Base-by-base conservation (phyloP, 345 rosid genomes). In the Linum trigynum region DNA sequence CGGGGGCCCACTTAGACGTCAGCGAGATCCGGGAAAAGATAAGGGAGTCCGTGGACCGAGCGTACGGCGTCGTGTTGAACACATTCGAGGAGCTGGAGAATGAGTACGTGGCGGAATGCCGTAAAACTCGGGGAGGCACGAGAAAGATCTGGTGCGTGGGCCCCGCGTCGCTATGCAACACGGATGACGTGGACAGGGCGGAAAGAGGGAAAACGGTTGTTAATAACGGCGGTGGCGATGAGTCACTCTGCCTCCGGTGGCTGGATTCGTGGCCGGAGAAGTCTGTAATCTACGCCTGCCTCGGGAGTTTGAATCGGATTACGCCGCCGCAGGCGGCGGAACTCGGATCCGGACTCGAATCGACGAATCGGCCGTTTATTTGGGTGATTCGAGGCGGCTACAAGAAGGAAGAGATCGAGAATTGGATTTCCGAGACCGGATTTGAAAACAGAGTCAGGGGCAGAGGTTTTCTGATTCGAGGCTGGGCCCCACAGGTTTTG, bases 61-160 rank as follows among this genome's bases (percentile, higher is more conserved):
- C 51, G 10, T 45, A 45, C 51, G 51, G 51, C 51, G 51, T 45
- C 69, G 78, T 77, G 12, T 68, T 59, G 12, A 59, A 59, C 38
- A 59, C 10, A 3, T 59, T 59, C 38, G 62, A 59, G 36, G 62
- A 59, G 39, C 38, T 59, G 62, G 62, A 59, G 62, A 5, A 38
- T 2, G 39, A 17, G 3, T 59, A 59, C 62, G 38, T 59, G 4
- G 11, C 36, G 38, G 39, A 59, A 32, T 59, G 39, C 62, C 36
- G 38, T 5, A 59, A 59, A 35, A 35, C 36, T 5, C 36, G 38
- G 5, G 38, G 38, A 4, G 62, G 35, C 4, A 55, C 32, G 51
- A 45, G 51, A 45, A 45, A 59, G 38, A 10, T 35, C 14, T 59
- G 62, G 62, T 59, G 62, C 39, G 39, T 59, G 12, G 62, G 62